Evolutionary conservation across 768 basidiomycete species (phyloP).

Genomic region (Hebeloma cylindrosporum): DNA sequence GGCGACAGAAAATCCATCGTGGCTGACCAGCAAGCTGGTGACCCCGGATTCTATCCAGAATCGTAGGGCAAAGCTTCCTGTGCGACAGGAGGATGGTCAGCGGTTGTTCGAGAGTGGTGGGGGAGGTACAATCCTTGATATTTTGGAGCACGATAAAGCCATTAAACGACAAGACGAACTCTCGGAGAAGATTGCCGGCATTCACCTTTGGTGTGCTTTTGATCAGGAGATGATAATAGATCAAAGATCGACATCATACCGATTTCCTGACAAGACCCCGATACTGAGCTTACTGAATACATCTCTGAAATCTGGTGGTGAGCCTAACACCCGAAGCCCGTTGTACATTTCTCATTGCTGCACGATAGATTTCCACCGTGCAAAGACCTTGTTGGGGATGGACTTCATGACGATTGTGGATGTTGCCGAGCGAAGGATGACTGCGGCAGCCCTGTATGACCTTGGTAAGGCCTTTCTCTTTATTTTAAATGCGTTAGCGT

Average conservation of each 20-base stretch:
- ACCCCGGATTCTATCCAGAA: constrained; percentile 1
- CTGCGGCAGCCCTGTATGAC: constrained; percentile 17
- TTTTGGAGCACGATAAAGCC: constrained; percentile 43
- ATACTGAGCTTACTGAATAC: constrained; percentile 32
- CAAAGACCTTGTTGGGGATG: constrained; percentile 40
- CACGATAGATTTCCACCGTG: constrained; percentile 38
- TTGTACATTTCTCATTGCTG: neutral
- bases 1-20: constrained; percentile 8
- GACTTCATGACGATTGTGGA: constrained; percentile 39
- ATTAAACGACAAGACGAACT: constrained; percentile 17
- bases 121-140: constrained; percentile 43
- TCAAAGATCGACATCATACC: constrained; percentile 10
- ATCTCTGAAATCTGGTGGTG: constrained; percentile 18
- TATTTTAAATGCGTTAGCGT: neutral
- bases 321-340: constrained; percentile 5
- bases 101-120: constrained; percentile 40
- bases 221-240: constrained; percentile 10
- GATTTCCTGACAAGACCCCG: constrained; percentile 19
- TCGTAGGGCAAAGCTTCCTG: neutral
- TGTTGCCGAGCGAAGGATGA: constrained; percentile 23
- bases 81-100: constrained; percentile 32
- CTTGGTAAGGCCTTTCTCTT: constrained; percentile 15
- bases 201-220: constrained; percentile 17
- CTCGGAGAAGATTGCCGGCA: constrained; percentile 14
- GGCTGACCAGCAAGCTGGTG: constrained; percentile 3